Percentiles rank a stretch among this genome's conserved stretches.
phyloP scores from a whole-genome alignment of 345 rosid genomes.

The Euclidium syriacum region DNA sequence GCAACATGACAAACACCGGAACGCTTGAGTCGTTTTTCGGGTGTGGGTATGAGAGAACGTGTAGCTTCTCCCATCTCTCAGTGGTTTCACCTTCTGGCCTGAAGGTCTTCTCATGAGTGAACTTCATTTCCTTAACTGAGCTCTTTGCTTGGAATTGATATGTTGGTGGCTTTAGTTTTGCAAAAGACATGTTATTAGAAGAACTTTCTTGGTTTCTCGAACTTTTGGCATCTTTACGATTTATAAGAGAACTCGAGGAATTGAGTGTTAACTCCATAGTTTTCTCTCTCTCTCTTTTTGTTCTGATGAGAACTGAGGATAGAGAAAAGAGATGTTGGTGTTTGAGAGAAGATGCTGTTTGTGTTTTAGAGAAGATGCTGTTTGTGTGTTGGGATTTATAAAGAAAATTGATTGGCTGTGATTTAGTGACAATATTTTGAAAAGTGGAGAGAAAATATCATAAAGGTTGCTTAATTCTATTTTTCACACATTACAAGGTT shows the following conservation, averaged over 20 bases:
- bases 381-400: slow-evolving; percentile 42
- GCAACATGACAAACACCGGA: slow-evolving; percentile 91
- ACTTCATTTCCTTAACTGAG: slow-evolving; percentile 37
- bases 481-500: slow-evolving; percentile 2
- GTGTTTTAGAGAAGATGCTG: slow-evolving; percentile 29
- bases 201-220: slow-evolving; percentile 46
- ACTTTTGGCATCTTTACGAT: slow-evolving; percentile 49
- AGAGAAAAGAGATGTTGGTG: slow-evolving; percentile 24
- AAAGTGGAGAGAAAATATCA: slow-evolving; percentile 40
- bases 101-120: no score
- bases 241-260: slow-evolving; percentile 63
- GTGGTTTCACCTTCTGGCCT: no score
- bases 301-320: slow-evolving; percentile 14
- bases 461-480: slow-evolving; percentile 13
- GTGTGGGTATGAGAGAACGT: slow-evolving; percentile 43
- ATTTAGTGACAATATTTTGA: slow-evolving; percentile 15
- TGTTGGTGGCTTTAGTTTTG: slow-evolving; percentile 46
- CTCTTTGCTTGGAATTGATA: slow-evolving; percentile 38
- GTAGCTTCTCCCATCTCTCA: slow-evolving; percentile 47
- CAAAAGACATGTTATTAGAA: slow-evolving; percentile 41
- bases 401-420: slow-evolving; percentile 48
- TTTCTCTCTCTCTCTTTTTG: slow-evolving; percentile 6
- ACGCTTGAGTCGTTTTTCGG: slow-evolving; percentile 40
- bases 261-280: slow-evolving; percentile 65
- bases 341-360: no score